Percentiles rank a stretch among this genome's conserved stretches.
These are phyloP conservation scores for Santalum album DNA, from an alignment of 164 flowering plant species.

Conservation along the genomic window DNA sequence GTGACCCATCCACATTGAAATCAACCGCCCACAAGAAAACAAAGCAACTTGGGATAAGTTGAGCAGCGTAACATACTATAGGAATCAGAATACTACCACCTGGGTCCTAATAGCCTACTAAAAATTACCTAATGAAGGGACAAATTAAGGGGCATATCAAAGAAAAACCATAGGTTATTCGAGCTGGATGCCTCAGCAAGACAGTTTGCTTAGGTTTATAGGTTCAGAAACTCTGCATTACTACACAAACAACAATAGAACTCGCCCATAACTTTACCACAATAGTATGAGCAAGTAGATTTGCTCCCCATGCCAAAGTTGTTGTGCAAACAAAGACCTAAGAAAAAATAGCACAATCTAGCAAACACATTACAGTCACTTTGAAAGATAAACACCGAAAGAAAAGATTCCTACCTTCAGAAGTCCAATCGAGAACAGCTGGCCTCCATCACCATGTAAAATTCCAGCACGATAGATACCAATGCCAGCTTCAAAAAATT, in stretches of 20 bases:
- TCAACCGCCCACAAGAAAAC: too few relatives aligned
- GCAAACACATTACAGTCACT: constrained; percentile 1
- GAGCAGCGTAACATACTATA: too few relatives aligned
- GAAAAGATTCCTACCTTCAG: constrained; percentile 44
- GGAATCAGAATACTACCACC: too few relatives aligned
- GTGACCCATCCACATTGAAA: too few relatives aligned
- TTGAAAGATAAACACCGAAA: not conserved
- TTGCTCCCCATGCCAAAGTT: constrained; percentile 99
- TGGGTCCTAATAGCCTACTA: too few relatives aligned
- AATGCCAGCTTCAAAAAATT: constrained; percentile 66
- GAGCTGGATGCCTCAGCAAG: too few relatives aligned
- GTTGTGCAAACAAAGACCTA: constrained; percentile 99
- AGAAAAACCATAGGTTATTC: too few relatives aligned
- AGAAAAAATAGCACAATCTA: constrained; percentile 6
- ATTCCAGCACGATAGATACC: constrained; percentile 99
- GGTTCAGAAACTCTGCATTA: not conserved
- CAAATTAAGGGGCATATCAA: too few relatives aligned
- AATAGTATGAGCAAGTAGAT: constrained; percentile 98
- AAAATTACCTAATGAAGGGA: too few relatives aligned
- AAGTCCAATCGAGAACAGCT: constrained; percentile 87
- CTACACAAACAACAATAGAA: not conserved
- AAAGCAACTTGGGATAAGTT: too few relatives aligned
- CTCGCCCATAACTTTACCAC: constrained; percentile 73
- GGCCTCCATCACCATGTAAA: constrained; percentile 87
- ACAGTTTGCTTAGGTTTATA: not conserved